Base-by-base conservation (phyloP, 768 basidiomycete genomes). In the Vararia minispora region DNA sequence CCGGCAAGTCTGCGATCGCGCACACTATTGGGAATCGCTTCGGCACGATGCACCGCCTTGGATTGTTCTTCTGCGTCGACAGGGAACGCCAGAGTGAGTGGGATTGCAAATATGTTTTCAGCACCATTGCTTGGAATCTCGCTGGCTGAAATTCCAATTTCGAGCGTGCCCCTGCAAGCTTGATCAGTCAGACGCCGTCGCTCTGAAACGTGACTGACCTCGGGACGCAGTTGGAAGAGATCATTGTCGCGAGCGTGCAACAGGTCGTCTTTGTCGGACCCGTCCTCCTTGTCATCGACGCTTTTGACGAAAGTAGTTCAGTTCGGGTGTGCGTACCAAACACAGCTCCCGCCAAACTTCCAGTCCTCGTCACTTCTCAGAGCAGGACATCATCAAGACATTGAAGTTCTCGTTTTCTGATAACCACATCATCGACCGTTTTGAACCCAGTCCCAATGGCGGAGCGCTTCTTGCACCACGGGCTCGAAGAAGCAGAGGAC, bases 1-100 rank as follows among this genome's bases (percentile, higher is more conserved):
- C 45, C 3, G 49, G 49, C 7, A 50, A 50, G 31, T 52, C 45
- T 7, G 10, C 44, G 27, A 37, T 50, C 26, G 28, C 34, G 10
- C 49, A 51, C 31, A 39, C 51, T 16, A 29, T 51, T 13, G 49
- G 45, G 0, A 35, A 32, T 14, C 42, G 29, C 13, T 28, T 47
- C 30, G 40, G 42, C 32, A 32, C 31, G 9, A 31, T 32, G 25
- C 35, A 35, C 27, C 41, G 39, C 2, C 47, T 48, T 34, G 29
- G 49, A 3, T 50, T 36, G 14, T 50, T 50, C 38, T 50, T 49
- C 24, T n/a, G n/a, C n/a, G n/a, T n/a, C n/a, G n/a, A n/a, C n/a
- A n/a, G n/a, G n/a, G n/a, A n/a, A n/a, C 46, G 46, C 29, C 28
- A 43, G 23, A 35, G 44, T 14, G 42, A 44, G 16, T 40, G 36